phyloP scores from a whole-genome alignment of 139 green algal genomes.

The Tetraselmis chui region DNA sequence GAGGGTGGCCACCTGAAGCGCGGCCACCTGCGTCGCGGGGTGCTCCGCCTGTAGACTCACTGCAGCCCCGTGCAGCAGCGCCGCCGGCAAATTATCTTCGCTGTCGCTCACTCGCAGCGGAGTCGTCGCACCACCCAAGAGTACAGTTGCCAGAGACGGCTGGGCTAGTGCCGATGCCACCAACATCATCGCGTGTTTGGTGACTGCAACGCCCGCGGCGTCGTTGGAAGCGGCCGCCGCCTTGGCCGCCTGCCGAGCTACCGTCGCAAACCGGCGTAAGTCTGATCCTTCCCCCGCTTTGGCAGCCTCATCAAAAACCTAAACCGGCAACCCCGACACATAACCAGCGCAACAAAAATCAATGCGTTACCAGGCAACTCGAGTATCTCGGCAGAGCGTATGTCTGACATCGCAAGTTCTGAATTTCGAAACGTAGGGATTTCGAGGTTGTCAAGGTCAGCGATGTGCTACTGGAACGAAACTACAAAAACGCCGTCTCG shows the following conservation, averaged over 20 bases:
- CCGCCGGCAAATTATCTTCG: not conserved
- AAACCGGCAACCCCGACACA: no score
- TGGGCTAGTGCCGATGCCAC: not conserved
- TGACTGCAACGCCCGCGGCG: not conserved
- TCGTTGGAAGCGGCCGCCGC: not conserved
- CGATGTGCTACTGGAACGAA: no score
- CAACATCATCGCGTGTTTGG: not conserved
- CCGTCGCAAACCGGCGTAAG: not conserved
- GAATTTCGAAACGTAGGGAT: no score
- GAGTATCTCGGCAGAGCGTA: no score
- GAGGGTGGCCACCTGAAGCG: not conserved
- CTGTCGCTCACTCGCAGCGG: not conserved
- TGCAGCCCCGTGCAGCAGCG: not conserved
- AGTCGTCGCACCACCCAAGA: not conserved
- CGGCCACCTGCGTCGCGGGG: not conserved
- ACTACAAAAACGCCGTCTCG: no score
- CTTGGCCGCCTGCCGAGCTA: not conserved
- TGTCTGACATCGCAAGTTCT: no score
- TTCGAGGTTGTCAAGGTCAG: no score
- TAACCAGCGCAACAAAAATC: no score
- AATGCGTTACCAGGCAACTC: no score
- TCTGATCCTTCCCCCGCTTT: not conserved
- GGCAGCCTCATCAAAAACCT: not conserved
- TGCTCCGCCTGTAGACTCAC: not conserved
- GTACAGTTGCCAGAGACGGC: no score